Percentiles rank a stretch among this genome's conserved stretches.
These are phyloP conservation scores for Monilinia laxa DNA, from an alignment of 2,329 filamentous ascomycete genomes.

Conservation along the genomic window DNA sequence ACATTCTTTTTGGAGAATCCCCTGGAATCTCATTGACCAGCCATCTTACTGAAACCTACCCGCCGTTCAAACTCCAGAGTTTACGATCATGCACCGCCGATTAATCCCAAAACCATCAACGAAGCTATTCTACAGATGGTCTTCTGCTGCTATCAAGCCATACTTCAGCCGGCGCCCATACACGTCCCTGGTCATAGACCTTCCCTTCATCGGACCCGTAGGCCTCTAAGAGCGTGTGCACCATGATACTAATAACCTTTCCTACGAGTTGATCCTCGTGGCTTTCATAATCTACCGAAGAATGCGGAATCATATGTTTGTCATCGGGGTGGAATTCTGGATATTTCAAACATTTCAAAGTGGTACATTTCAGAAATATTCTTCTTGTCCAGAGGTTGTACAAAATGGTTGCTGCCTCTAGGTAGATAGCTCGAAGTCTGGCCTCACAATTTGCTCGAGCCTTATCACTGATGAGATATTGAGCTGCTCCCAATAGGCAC, in stretches of 20 bases:
- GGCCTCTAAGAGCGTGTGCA: constrained; percentile 28
- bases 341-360: constrained; percentile 9
- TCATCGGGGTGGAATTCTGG: constrained; percentile 21
- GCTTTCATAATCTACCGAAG: constrained; percentile 25
- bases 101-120: neutral
- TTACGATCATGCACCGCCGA: neutral
- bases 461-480: constrained; percentile 17
- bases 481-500: constrained; percentile 24
- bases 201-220: constrained; percentile 29
- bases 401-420: constrained; percentile 24
- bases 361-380: constrained; percentile 18
- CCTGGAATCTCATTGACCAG: neutral
- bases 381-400: constrained; percentile 31
- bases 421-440: constrained; percentile 25
- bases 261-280: constrained; percentile 26
- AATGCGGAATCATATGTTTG: constrained; percentile 18
- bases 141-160: constrained; percentile 31
- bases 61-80: too few species aligned
- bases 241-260: constrained; percentile 23
- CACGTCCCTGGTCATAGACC: constrained; percentile 27
- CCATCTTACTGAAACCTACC: too few species aligned
- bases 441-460: neutral
- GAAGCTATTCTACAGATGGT: neutral
- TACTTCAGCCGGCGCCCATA: constrained; percentile 29
- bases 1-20: neutral